These are phyloP conservation scores for Rubia tinctorum DNA, from an alignment of 305 asterid genomes.

Conservation along the genomic window DNA sequence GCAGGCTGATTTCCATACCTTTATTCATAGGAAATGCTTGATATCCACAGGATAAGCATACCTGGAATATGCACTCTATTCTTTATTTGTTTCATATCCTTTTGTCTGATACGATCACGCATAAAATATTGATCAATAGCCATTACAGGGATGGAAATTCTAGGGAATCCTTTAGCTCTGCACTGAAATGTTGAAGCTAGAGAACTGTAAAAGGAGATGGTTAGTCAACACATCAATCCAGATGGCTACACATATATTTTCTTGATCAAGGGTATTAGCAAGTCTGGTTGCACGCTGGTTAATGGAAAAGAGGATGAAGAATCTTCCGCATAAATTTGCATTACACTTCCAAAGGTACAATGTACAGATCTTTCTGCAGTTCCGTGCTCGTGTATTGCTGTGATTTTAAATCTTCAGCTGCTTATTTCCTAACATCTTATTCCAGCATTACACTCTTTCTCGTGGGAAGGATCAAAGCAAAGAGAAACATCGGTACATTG, in stretches of 20 bases:
- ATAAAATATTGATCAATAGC: slow-evolving; percentile 43
- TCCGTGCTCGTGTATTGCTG: not conserved
- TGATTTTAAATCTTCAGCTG: not conserved
- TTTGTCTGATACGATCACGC: slow-evolving; percentile 41
- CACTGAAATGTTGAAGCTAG: slow-evolving; percentile 53
- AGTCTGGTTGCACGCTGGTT: slow-evolving; percentile 18
- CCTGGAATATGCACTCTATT: too few species aligned
- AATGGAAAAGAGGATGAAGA: slow-evolving; percentile 22
- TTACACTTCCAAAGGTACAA: not conserved
- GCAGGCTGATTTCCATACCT: too few species aligned
- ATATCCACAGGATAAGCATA: too few species aligned
- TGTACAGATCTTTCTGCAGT: not conserved
- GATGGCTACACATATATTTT: slow-evolving; percentile 49
- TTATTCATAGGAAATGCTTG: too few species aligned
- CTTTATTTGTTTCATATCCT: not conserved
- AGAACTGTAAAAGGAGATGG: slow-evolving; percentile 60
- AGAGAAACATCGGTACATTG: not conserved
- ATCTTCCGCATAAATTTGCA: slow-evolving; percentile 4
- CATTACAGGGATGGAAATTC: slow-evolving; percentile 38
- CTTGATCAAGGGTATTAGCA: slow-evolving; percentile 41
- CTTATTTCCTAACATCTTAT: not conserved
- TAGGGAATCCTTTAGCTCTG: slow-evolving; percentile 40
- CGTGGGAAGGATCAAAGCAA: not conserved
- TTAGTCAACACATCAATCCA: slow-evolving; percentile 46
- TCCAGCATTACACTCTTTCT: not conserved